phyloP scores from a whole-genome alignment of 345 rosid species.

The Eucalyptus regnans region DNA sequence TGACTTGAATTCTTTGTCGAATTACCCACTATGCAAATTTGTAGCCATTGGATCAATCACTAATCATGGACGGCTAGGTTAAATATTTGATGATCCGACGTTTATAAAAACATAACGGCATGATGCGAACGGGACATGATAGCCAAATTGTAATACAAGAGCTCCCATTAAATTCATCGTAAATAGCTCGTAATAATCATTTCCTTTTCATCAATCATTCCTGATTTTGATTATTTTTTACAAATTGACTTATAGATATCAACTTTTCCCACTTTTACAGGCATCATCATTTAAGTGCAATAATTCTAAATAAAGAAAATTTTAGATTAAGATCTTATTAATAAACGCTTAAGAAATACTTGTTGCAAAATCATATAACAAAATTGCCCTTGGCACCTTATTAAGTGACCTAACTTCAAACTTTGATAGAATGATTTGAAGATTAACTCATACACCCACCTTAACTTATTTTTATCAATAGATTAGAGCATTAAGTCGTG shows the following conservation, averaged over 20 bases:
- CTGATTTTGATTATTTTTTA: not conserved
- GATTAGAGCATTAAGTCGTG: not conserved
- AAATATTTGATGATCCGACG: not conserved
- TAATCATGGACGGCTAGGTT: not conserved
- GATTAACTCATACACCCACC: not conserved
- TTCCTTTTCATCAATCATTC: not conserved
- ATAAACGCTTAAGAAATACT: not conserved
- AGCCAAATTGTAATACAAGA: not conserved
- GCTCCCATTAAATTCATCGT: not conserved
- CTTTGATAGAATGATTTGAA: not conserved
- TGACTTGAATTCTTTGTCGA: not conserved
- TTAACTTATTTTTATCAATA: not conserved
- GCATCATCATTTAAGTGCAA: not conserved
- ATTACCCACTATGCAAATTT: not conserved
- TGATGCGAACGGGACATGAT: not conserved
- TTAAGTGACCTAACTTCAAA: not conserved
- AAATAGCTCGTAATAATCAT: not conserved
- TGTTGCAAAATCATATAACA: not conserved
- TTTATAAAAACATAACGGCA: not conserved
- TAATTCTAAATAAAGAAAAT: not conserved
- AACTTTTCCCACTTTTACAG: not conserved
- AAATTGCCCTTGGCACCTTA: not conserved
- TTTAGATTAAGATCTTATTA: not conserved
- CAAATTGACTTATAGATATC: not conserved
- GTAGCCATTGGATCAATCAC: not conserved